Percentiles rank a stretch among this genome's conserved stretches.
Conservation (phyloP, 192 early-diverging fungal genomes). For the Coemansia sp. region DNA sequence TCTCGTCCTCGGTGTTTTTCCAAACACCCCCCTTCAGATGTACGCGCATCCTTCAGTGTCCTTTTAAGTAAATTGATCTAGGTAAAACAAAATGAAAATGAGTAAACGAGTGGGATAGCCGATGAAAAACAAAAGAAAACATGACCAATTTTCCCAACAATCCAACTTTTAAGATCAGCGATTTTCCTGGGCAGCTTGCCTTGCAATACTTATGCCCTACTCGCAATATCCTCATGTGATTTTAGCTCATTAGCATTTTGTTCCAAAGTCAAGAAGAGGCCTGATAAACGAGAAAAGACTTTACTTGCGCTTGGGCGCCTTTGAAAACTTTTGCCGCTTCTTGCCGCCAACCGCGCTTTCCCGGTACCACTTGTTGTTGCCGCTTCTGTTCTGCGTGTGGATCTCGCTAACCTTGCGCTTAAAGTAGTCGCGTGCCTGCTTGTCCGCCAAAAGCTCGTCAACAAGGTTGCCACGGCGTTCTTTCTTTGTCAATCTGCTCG, state of each 20-base stretch:
- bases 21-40: conserved; percentile 85
- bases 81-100: background rate
- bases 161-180: too few species aligned
- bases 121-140: too few species aligned
- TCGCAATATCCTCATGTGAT: too few species aligned
- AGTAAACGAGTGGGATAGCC: background rate
- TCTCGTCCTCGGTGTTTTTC: conserved; percentile 99
- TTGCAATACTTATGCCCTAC: background rate
- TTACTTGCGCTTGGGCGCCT: background rate
- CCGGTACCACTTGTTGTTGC: conserved; percentile 44
- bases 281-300: background rate
- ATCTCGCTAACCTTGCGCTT: conserved; percentile 87
- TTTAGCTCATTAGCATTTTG: background rate
- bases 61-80: background rate
- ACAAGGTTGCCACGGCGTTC: conserved; percentile 83
- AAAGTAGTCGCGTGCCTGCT: conserved; percentile 73
- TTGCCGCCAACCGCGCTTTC: conserved; percentile 12
- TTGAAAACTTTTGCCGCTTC: background rate
- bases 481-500: conserved; percentile 82
- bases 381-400: conserved; percentile 57
- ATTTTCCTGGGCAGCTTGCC: too few species aligned
- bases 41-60: conserved; percentile 28
- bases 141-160: too few species aligned
- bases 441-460: conserved; percentile 85
- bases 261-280: too few species aligned